Evolutionary conservation across 2,329 filamentous ascomycete species (phyloP), one percentile per base, ranked within the genome.

Genomic region (Coniosporium tulheliwenetii): DNA sequence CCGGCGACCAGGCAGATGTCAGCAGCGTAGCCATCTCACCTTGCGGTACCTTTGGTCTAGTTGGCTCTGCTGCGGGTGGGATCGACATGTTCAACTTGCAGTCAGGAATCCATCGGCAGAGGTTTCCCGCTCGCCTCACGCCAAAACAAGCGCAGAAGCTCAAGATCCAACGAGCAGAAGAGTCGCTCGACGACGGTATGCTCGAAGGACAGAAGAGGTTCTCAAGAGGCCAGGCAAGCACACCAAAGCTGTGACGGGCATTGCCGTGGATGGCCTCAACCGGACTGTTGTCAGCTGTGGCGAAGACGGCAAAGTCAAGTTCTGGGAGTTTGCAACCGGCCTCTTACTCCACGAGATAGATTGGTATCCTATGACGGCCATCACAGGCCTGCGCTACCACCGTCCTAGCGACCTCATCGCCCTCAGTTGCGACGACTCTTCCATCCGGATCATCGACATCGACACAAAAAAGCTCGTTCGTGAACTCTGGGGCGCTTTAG

Each of bases 71-170:
- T 29, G 77, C 73, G 32, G 91, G 91, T 35, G 75, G 77, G 30
- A 79, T 98, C 42, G 86, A 95, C 58, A 89, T 93, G 81, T 96
- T 83, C 72, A 98, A 98, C 57, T 67, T 98, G 43, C 91, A 98
- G 58, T 96, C 91, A 36, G 91, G 91, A 36, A 68, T 80, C 14
- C 85, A 93, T 59, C 79, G 89, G 43, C 85, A 93, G 53, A 77
- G 81, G 13, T 98, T 93, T 58, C 91, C 91, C 0, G 78, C 85
- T 8, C 75, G 73, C 36, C 61, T 93, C 37, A 87, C 81, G 1
- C 81, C 81, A 1, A 75, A 77, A 0, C 85, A 93, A 61, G 81
- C 83, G 2, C 79, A 81, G 48, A 81, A 84, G 55, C 58, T 87
- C 38, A 83, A 80, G 54, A 63, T 80, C 49, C 73, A 77, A 50